Evolutionary conservation across 2,329 filamentous ascomycete genomes (phyloP).

Genomic region (Ophiosphaerella narmari): DNA sequence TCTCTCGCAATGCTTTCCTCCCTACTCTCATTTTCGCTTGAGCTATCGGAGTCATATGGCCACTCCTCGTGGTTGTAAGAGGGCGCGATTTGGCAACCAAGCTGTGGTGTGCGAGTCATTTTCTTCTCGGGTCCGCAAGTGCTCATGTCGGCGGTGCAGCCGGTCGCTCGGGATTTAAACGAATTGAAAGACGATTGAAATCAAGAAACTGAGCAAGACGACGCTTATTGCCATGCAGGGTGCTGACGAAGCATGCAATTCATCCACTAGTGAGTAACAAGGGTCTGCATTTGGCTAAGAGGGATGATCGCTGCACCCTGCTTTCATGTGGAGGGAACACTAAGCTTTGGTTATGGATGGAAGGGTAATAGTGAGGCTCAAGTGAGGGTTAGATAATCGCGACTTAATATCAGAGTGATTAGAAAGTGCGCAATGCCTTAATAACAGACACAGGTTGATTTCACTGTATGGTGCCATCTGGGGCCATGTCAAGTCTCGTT

Average conservation of each 20-base stretch:
- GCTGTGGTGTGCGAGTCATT: conserved; percentile 19
- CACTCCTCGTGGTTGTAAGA: conserved; percentile 24
- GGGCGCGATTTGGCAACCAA: conserved; percentile 36
- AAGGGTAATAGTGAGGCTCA: not conserved
- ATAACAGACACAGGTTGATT: not conserved
- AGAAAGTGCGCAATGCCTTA: not conserved
- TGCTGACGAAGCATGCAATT: conserved; percentile 7
- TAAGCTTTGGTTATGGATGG: not conserved
- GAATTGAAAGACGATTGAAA: not conserved
- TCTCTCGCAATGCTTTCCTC: conserved; percentile 3
- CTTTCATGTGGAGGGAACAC: not conserved
- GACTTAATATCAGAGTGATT: not conserved
- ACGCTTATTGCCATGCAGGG: not conserved
- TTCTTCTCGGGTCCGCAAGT: not conserved
- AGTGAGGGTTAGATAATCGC: not conserved
- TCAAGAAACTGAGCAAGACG: not conserved
- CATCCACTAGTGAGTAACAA: conserved; percentile 1
- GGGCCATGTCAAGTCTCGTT: not conserved
- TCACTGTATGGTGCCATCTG: not conserved
- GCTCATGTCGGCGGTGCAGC: no score
- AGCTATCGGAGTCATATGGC: conserved; percentile 16
- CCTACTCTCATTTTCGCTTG: conserved; percentile 6
- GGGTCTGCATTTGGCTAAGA: not conserved
- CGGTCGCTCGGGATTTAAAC: no score
- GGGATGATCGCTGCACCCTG: not conserved